Conservation (phyloP, 2,329 filamentous ascomycete species). For the Colletotrichum agaves region DNA sequence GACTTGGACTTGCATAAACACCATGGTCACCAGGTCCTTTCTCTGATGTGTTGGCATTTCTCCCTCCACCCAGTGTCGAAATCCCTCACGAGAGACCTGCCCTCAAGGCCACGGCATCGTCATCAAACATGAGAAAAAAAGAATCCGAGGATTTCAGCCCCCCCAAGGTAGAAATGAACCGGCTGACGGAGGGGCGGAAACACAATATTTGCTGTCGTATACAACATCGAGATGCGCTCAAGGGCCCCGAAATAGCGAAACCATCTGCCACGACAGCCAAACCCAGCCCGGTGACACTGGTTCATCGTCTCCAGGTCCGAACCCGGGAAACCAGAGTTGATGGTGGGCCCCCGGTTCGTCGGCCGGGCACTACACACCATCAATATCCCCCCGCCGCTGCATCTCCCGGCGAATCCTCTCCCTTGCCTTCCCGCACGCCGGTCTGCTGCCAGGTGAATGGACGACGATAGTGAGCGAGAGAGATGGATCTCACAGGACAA, state of each 20-base stretch:
- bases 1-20: constrained; percentile 38
- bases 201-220: not conserved
- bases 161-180: not conserved
- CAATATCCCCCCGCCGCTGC: constrained; percentile 27
- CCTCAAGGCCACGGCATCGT: constrained; percentile 5
- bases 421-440: constrained; percentile 22
- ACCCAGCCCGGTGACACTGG: not conserved
- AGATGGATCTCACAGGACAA: too few relatives aligned
- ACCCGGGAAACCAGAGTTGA: not conserved
- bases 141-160: not conserved
- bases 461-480: not conserved
- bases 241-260: not conserved
- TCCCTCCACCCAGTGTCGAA: constrained; percentile 28
- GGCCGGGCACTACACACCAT: constrained; percentile 20
- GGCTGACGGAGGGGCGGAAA: constrained; percentile 7
- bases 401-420: constrained; percentile 21
- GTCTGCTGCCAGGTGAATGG: constrained; percentile 15
- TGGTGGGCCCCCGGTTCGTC: constrained; percentile 14
- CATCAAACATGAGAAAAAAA: not conserved
- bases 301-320: not conserved
- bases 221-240: constrained; percentile 24
- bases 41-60: constrained; percentile 36
- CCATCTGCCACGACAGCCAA: constrained; percentile 5
- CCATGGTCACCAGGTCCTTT: constrained; percentile 35
- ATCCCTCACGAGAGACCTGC: constrained; percentile 7